phyloP scores from a whole-genome alignment of 192 early-diverging fungal species.

The Rhizophagus clarus region DNA sequence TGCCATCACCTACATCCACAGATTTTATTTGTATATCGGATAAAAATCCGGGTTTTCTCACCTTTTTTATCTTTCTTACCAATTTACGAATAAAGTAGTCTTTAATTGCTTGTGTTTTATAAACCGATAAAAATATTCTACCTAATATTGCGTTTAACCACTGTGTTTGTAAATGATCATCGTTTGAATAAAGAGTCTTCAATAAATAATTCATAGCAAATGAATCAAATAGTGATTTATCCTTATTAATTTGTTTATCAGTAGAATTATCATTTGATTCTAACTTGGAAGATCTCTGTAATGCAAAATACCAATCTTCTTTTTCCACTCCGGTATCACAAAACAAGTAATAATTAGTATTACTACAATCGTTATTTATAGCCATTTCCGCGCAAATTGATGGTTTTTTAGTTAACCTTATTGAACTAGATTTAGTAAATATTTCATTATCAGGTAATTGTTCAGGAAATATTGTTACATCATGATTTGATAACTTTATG shows the following conservation, averaged over 20 bases:
- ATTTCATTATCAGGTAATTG: conserved; percentile 64
- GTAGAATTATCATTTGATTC: conserved; percentile 23
- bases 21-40: conserved; percentile 82
- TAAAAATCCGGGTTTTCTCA: conserved; percentile 71
- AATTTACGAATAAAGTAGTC: conserved; percentile 68
- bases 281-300: conserved; percentile 60
- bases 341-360: conserved; percentile 55
- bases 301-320: conserved; percentile 89
- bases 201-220: conserved; percentile 41
- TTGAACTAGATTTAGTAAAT: conserved; percentile 60
- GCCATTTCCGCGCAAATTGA: conserved; percentile 28
- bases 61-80: conserved; percentile 66
- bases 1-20: conserved; percentile 75
- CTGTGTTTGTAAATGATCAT: conserved; percentile 47
- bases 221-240: conserved; percentile 44
- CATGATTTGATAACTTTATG: conserved; percentile 66
- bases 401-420: conserved; percentile 42
- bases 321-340: conserved; percentile 72
- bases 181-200: conserved; percentile 53
- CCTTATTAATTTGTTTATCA: conserved; percentile 36
- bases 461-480: conserved; percentile 56
- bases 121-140: conserved; percentile 75
- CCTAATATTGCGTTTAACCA: conserved; percentile 89
- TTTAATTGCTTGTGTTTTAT: conserved; percentile 65
- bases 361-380: conserved; percentile 21